Conservation (phyloP, 1,284 basidiomycete genomes). For the Pisolithus thermaeus region DNA sequence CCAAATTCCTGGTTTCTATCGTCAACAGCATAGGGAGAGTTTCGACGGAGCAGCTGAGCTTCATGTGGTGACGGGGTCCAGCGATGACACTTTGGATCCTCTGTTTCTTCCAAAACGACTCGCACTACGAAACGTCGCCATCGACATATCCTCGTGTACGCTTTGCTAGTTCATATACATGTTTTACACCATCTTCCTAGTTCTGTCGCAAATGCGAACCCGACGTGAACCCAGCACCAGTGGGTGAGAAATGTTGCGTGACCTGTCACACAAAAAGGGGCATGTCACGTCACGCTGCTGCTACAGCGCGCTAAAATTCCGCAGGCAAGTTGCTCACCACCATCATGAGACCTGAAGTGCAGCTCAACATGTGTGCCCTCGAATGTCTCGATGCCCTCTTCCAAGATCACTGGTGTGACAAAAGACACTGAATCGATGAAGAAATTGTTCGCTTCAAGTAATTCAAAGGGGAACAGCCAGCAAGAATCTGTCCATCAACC, state of each 20-base stretch:
- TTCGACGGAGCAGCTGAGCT: too few relatives aligned
- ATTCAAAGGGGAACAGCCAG: not conserved
- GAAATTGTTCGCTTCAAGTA: not conserved
- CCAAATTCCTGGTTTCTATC: too few relatives aligned
- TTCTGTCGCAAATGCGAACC: not conserved
- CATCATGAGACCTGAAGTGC: not conserved
- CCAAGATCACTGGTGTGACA: not conserved
- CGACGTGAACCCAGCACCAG: not conserved
- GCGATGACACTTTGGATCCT: too few relatives aligned
- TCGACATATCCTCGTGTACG: not conserved
- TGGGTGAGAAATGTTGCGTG: not conserved
- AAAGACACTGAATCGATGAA: not conserved
- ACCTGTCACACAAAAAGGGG: slow-evolving; percentile 4
- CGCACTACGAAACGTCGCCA: too few relatives aligned
- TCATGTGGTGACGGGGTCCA: too few relatives aligned
- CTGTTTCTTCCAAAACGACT: too few relatives aligned
- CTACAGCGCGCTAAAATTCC: not conserved
- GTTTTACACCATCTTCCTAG: not conserved
- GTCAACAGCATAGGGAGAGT: too few relatives aligned
- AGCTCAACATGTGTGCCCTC: slow-evolving; percentile 1
- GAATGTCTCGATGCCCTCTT: not conserved
- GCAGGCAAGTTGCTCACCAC: slow-evolving; percentile 4
- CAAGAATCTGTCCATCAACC: not conserved
- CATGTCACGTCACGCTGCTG: slow-evolving; percentile 1
- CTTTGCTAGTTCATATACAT: not conserved